A percentile compares a stretch with the other conserved stretches of the same genome.
phyloP scores from a whole-genome alignment of 2,329 filamentous ascomycete genomes.

The Aspergillus cejpii region DNA sequence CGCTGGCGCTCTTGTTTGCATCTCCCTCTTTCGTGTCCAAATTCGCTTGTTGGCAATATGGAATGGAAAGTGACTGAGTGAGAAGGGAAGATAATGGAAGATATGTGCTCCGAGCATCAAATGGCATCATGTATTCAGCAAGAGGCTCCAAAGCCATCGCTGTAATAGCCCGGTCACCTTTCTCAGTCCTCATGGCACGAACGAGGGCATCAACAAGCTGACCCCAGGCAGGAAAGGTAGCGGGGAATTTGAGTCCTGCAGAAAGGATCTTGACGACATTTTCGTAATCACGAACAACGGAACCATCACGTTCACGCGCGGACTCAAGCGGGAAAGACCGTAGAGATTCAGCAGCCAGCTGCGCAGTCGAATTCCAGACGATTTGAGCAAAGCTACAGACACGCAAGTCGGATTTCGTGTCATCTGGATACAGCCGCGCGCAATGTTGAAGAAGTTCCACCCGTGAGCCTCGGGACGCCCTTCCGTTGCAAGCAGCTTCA shows the following conservation, averaged over 20 bases:
- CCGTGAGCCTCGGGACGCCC: slow-evolving; percentile 30
- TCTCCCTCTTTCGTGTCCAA: background rate
- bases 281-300: slow-evolving; percentile 60
- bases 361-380: slow-evolving; percentile 35
- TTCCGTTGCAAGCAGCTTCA: slow-evolving; percentile 30
- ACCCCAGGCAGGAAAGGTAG: slow-evolving; percentile 35
- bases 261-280: slow-evolving; percentile 62
- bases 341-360: slow-evolving; percentile 33
- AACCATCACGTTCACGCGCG: slow-evolving; percentile 45
- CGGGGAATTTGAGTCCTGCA: slow-evolving; percentile 44
- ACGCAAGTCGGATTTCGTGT: slow-evolving; percentile 9
- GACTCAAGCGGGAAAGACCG: slow-evolving; percentile 37
- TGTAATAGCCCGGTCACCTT: slow-evolving; percentile 61
- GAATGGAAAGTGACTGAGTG: slow-evolving; percentile 32
- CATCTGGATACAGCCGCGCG: slow-evolving; percentile 23
- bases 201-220: slow-evolving; percentile 53
- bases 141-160: slow-evolving; percentile 65
- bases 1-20: background rate
- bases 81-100: slow-evolving; percentile 34
- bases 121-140: slow-evolving; percentile 47
- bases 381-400: slow-evolving; percentile 15
- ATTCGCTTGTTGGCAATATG: slow-evolving; percentile 17
- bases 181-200: slow-evolving; percentile 53
- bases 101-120: slow-evolving; percentile 22
- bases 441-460: slow-evolving; percentile 37